Evolutionary conservation across 1,139 yeast species (phyloP).

Genomic region (Diutina catenulata): DNA sequence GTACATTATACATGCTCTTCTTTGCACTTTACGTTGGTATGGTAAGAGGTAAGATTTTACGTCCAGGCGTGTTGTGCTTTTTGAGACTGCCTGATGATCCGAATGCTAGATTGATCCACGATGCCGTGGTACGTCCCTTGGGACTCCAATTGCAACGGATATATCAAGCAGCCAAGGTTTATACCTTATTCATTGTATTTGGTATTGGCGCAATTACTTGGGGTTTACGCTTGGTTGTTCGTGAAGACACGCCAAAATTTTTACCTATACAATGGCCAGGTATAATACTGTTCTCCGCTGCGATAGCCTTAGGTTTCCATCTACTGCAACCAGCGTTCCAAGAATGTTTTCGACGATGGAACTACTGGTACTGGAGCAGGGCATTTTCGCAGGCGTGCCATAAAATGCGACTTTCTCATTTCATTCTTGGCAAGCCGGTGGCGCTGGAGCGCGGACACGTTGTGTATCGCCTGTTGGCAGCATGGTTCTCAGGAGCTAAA

Average conservation of each 20-base stretch:
- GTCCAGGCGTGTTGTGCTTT: conserved; percentile 85
- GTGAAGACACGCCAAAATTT: conserved; percentile 7
- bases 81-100: conserved; percentile 94
- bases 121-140: conserved; percentile 72
- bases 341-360: background rate
- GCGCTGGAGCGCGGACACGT: conserved; percentile 67
- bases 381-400: conserved; percentile 49
- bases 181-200: conserved; percentile 55
- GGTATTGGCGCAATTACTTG: conserved; percentile 67
- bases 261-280: conserved; percentile 9
- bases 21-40: conserved; percentile 82
- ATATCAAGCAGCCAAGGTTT: conserved; percentile 62
- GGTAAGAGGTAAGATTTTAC: conserved; percentile 58
- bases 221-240: conserved; percentile 29
- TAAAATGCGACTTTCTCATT: conserved; percentile 62
- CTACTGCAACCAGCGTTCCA: background rate
- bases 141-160: conserved; percentile 63
- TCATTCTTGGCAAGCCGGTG: conserved; percentile 57
- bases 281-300: background rate
- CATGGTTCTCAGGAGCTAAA: conserved; percentile 26
- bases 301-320: background rate
- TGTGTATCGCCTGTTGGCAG: conserved; percentile 40
- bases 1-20: conserved; percentile 78
- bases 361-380: conserved; percentile 42
- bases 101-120: conserved; percentile 77